phyloP scores from a whole-genome alignment of 2,329 filamentous ascomycete genomes.

The Colletotrichum ledebouriae region DNA sequence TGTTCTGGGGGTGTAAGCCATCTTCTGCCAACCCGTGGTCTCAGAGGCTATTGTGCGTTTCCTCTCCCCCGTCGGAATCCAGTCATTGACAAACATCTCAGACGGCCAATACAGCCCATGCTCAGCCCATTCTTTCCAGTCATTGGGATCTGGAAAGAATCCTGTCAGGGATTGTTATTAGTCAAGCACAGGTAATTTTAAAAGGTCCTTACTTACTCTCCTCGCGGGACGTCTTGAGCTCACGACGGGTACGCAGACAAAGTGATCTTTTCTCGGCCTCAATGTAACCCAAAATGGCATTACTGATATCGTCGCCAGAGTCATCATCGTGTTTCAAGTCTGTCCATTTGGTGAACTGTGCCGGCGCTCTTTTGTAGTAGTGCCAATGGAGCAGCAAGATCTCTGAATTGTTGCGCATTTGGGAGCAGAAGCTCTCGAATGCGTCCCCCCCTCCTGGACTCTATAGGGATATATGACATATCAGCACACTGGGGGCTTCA shows the following conservation, averaged over 20 bases:
- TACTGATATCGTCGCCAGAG: constrained; percentile 22
- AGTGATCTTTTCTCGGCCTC: too few species aligned
- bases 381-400: constrained; percentile 64
- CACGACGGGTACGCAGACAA: too few species aligned
- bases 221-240: too few species aligned
- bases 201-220: too few species aligned
- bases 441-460: background rate
- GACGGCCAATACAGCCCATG: constrained; percentile 57
- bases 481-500: background rate
- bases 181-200: too few species aligned
- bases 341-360: background rate
- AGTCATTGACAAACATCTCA: constrained; percentile 60
- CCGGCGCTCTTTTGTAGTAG: constrained; percentile 53
- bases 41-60: too few species aligned
- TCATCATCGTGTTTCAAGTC: background rate
- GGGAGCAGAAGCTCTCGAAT: background rate
- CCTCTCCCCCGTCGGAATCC: constrained; percentile 45
- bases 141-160: too few species aligned
- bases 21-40: too few species aligned
- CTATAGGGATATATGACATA: background rate
- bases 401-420: constrained; percentile 60
- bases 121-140: background rate
- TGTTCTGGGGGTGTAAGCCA: too few species aligned
- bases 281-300: constrained; percentile 16
- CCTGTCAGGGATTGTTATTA: too few species aligned